Evolutionary conservation across 257 asterid genomes (phyloP), one percentile per base, ranked within the genome.

Genomic region (Petunia axillaris): DNA sequence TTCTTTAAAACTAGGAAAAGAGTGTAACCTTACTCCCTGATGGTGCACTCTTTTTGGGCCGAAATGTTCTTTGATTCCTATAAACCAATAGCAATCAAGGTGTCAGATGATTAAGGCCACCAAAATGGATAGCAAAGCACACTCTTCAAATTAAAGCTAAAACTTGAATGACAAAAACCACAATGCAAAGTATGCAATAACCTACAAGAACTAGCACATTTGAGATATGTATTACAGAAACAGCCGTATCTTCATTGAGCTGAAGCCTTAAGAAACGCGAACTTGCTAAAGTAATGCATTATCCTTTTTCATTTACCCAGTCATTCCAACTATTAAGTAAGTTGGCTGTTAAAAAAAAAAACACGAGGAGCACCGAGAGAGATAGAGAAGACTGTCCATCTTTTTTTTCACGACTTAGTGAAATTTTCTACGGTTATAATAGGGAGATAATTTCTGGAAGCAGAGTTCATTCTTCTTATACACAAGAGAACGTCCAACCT

Each of bases 41-140:
- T 13, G 98, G 98, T 38, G 97, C 96, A 87, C 94, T 93, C 83
- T 94, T 93, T 81, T 94, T 94, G 75, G 98, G 98, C 65, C 98
- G 97, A 87, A 94, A 94, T 4, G 98, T 94, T 85, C 93, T 89
- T 83, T 94, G 98, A 68, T 93, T 94, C 93, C 98, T 94, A 91
- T 55, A 54, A 16, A 85, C 74, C 79, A 77, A 66, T 44, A 87
- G 57, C 81, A 84, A 80, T 79, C 9, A 63, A 68, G 81, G 79
- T 60, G 57, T 10, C 57, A 59, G 54, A 73, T 50, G 62, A 73
- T 35, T 0, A 50, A 52, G 37, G 46, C 35, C 4, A 0, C 46
- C 63, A 14, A 52, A 73, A 35, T 35, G 63, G 48, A 73, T 36
- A 52, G 46, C 46, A 73, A 73, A 36, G 7, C 14, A 46, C 43